phyloP scores from a whole-genome alignment of 2,329 filamentous ascomycete genomes.

The Colletotrichum spinosum region DNA sequence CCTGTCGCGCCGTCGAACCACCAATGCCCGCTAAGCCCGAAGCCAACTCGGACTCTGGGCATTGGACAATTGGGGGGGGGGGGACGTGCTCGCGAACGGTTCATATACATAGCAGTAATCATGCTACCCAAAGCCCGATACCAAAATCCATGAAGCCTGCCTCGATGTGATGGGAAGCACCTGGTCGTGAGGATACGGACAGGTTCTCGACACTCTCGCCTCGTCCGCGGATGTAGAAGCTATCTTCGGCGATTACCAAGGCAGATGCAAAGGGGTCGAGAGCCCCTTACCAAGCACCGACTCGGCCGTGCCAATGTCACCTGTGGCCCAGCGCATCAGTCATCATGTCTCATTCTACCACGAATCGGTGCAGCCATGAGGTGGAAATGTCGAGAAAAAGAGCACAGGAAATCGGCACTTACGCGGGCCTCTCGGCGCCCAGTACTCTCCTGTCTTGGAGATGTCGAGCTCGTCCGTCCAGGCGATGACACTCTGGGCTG shows the following conservation, averaged over 20 bases:
- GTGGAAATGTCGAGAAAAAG: no score
- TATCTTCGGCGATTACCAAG: constrained; percentile 62
- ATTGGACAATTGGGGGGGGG: constrained; percentile 10
- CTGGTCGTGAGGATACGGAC: constrained; percentile 8
- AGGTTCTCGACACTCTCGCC: constrained; percentile 2
- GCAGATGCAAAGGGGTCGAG: constrained; percentile 73
- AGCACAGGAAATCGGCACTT: constrained; percentile 45
- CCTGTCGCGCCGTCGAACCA: constrained; percentile 19
- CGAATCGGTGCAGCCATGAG: constrained; percentile 13
- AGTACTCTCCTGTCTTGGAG: constrained; percentile 75
- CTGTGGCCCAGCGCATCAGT: constrained; percentile 46
- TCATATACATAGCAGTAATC: not conserved
- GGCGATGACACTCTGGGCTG: constrained; percentile 70
- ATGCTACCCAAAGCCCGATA: constrained; percentile 7
- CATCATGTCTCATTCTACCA: constrained; percentile 17
- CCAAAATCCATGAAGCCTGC: constrained; percentile 32
- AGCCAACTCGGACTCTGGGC: constrained; percentile 1
- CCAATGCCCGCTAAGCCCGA: constrained; percentile 25
- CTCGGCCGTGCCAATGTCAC: constrained; percentile 78
- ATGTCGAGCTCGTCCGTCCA: constrained; percentile 75
- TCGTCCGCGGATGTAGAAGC: constrained; percentile 7
- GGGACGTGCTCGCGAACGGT: constrained; percentile 10
- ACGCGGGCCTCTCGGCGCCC: constrained; percentile 78
- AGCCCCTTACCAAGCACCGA: constrained; percentile 70
- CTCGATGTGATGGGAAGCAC: constrained; percentile 11